Base-by-base conservation (phyloP, 2,329 filamentous ascomycete species). In the Tetracladium maxilliforme region DNA sequence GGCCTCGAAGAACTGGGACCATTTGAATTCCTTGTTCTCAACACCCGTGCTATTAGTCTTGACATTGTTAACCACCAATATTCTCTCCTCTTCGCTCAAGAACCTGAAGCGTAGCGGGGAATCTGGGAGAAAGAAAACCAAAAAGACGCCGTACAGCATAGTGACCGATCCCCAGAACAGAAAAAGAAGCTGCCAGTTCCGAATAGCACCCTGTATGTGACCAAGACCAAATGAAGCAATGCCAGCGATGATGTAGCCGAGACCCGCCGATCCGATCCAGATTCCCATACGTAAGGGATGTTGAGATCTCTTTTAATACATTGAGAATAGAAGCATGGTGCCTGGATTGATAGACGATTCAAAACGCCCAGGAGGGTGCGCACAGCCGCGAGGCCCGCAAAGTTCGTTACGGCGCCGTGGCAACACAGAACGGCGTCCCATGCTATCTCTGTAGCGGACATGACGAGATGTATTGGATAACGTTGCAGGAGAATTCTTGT, bases 1-100 rank as follows among this genome's bases (percentile, higher is more conserved):
- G 5, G 56, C 51, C 35, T 67, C 63, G 1, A 56, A 6, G 6
- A 66, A 50, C 37, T 65, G 58, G 30, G 42, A 48, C 18, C 44
- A 36, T 5, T 55, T 57, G 38, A 66, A 64, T 28, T 52, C 52
- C 30, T 49, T 54, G 37, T 51, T 61, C 27, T 53, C 46, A 18
- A 66, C 56, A 16, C 64, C 63, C 3, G n/a, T n/a, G n/a, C n/a
- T n/a, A n/a, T n/a, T n/a, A n/a, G n/a, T n/a, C n/a, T n/a, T n/a
- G 14, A 47, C 39, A 14, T 42, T 41, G 20, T 44, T 38, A 6
- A 34, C 29, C 10, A 40, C 40, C 8, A 30, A 36, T 8, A 40
- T 33, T 25, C 30, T 32, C 16, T 42, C 37, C 14, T 42, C 32
- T n/a, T 31, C 22, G 14, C 20, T 28, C 9, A 42, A 23, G 24